These are phyloP conservation scores for Amanita polypyramis DNA, from an alignment of 768 basidiomycete species.

Conservation along the genomic window DNA sequence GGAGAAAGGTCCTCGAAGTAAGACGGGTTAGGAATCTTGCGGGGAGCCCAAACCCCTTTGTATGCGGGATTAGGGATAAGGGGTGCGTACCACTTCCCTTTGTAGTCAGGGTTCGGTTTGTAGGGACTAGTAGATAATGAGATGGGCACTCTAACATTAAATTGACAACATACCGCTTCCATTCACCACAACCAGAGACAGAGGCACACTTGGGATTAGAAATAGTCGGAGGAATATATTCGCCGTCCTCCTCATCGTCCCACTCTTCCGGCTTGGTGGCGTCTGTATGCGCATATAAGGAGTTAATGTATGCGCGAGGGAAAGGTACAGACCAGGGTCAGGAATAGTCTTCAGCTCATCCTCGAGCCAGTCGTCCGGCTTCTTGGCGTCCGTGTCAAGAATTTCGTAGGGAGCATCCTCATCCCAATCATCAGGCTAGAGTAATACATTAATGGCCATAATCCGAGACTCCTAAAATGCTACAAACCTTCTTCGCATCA, in stretches of 20 bases:
- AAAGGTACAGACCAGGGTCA: conserved; percentile 60
- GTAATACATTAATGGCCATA: conserved; percentile 1
- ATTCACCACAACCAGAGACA: conserved; percentile 91
- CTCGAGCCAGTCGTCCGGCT: conserved; percentile 95
- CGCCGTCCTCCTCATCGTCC: conserved; percentile 99
- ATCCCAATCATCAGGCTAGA: conserved; percentile 91
- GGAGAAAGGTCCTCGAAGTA: conserved; percentile 86
- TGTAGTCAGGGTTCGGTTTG: conserved; percentile 91
- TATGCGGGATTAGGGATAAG: conserved; percentile 96
- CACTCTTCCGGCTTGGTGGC: conserved; percentile 97
- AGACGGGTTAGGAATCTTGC: conserved; percentile 82
- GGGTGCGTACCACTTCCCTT: conserved; percentile 96
- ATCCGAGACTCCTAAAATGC: background rate
- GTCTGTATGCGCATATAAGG: conserved; percentile 29
- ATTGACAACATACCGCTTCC: conserved; percentile 53
- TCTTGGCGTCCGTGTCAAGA: conserved; percentile 73
- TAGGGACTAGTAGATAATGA: conserved; percentile 40
- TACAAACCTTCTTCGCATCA: conserved; percentile 64
- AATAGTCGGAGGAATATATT: conserved; percentile 89
- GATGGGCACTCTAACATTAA: background rate
- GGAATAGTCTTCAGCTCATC: conserved; percentile 71
- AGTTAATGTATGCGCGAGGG: background rate
- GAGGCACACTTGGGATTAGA: conserved; percentile 85
- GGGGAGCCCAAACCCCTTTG: conserved; percentile 91
- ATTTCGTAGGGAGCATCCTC: conserved; percentile 94